phyloP scores from a whole-genome alignment of 805 yeast genomes.

The Candida maltosa region DNA sequence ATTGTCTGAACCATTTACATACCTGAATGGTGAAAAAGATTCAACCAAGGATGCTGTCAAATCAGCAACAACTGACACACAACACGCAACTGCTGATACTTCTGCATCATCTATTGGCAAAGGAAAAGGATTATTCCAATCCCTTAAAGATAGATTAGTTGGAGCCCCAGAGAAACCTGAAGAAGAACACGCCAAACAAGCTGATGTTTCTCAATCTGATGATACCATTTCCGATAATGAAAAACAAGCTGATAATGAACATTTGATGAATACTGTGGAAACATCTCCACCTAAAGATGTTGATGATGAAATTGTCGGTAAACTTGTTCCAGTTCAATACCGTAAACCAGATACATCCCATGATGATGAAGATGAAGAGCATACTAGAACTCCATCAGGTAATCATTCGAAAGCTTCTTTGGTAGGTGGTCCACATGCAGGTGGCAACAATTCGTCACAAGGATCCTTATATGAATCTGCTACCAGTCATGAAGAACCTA shows the following conservation, averaged over 20 bases:
- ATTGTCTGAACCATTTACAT: constrained; percentile 15
- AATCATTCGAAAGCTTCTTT: no score
- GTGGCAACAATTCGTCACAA: neutral
- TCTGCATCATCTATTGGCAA: constrained; percentile 15
- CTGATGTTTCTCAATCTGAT: constrained; percentile 1
- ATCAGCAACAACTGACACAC: constrained; percentile 11
- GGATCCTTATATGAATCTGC: constrained; percentile 4
- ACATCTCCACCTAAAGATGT: constrained; percentile 26
- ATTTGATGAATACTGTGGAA: constrained; percentile 23
- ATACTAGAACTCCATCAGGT: neutral
- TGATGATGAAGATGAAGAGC: neutral
- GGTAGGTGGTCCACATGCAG: no score
- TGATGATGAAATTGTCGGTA: constrained; percentile 5
- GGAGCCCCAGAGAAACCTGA: constrained; percentile 3
- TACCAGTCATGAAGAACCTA: no score
- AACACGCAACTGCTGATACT: constrained; percentile 9
- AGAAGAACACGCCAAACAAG: neutral
- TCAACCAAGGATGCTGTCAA: constrained; percentile 5
- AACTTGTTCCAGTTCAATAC: neutral
- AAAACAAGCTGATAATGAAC: constrained; percentile 9
- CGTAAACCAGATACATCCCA: neutral
- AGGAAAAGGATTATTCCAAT: constrained; percentile 31
- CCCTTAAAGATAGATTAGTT: constrained; percentile 28
- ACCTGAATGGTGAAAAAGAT: neutral
- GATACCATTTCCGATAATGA: constrained; percentile 8